Evolutionary conservation across 306 rosid species (phyloP).

Genomic region (Macrotyloma uniflorum): DNA sequence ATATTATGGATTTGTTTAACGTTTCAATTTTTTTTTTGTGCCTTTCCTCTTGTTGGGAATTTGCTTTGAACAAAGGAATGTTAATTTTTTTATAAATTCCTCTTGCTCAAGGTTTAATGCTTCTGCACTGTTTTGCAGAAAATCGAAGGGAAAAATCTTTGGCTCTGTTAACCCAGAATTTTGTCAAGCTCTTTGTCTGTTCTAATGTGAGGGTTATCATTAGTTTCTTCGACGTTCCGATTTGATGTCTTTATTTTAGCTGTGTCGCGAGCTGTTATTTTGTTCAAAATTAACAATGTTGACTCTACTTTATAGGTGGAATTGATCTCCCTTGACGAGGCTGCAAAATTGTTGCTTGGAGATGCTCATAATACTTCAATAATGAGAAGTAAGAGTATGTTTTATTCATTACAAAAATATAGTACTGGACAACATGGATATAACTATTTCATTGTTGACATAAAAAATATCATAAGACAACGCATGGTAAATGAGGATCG

Average conservation of each 20-base stretch:
- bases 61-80: background rate
- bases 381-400: conserved; percentile 67
- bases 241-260: background rate
- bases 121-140: conserved; percentile 52
- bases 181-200: conserved; percentile 91
- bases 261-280: background rate
- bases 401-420: too few species aligned
- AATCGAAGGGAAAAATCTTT: conserved; percentile 86
- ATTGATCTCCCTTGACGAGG: conserved; percentile 88
- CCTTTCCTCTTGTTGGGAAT: background rate
- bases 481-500: background rate
- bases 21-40: background rate
- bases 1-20: background rate
- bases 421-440: too few species aligned
- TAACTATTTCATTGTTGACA: too few species aligned
- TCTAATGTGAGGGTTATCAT: conserved; percentile 60
- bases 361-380: conserved; percentile 67
- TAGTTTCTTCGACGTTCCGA: background rate
- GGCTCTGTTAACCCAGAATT: conserved; percentile 89
- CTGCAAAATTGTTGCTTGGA: conserved; percentile 88
- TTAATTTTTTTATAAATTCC: too few species aligned
- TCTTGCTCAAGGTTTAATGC: background rate
- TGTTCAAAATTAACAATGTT: conserved; percentile 17
- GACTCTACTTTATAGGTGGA: conserved; percentile 49
- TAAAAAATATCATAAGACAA: background rate